A percentile compares a stretch with the other conserved stretches of the same genome.
Evolutionary conservation across 108 stramenopile species (phyloP).

Genomic region (Discostella stelligeroides): DNA sequence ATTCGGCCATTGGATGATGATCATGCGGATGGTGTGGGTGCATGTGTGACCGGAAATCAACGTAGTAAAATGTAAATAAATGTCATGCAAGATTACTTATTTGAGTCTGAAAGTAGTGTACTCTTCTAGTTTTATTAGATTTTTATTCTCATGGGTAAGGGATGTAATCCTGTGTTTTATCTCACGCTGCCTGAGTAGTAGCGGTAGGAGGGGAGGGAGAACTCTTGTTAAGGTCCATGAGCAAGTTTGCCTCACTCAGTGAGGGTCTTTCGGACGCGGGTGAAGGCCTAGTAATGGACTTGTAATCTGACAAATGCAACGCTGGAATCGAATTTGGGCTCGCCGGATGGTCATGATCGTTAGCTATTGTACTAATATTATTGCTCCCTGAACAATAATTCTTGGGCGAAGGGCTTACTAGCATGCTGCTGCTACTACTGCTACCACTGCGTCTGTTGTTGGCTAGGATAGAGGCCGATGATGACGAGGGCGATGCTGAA

Average conservation of each 20-base stretch:
- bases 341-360: neutral
- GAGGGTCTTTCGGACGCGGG: conserved; percentile 16
- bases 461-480: neutral
- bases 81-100: too few relatives aligned
- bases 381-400: conserved; percentile 3
- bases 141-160: too few relatives aligned
- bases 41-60: too few relatives aligned
- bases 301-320: conserved; percentile 34
- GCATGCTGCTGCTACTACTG: too few relatives aligned
- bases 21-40: too few relatives aligned
- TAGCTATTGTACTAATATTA: neutral
- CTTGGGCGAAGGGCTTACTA: conserved; percentile 48
- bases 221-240: conserved; percentile 47
- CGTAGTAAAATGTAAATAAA: too few relatives aligned
- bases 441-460: too few relatives aligned
- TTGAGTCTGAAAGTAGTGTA: too few relatives aligned
- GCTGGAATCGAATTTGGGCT: conserved; percentile 23
- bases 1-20: conserved; percentile 55
- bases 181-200: neutral
- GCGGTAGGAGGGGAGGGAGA: conserved; percentile 23
- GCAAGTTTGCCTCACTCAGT: conserved; percentile 37
- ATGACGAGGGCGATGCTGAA: conserved; percentile 15
- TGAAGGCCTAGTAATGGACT: neutral
- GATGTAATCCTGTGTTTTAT: too few relatives aligned
- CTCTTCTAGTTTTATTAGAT: too few relatives aligned